Evolutionary conservation across 441 rosid genomes (phyloP), one percentile per base, ranked within the genome.

Genomic region (Syzygium syzygioides): DNA sequence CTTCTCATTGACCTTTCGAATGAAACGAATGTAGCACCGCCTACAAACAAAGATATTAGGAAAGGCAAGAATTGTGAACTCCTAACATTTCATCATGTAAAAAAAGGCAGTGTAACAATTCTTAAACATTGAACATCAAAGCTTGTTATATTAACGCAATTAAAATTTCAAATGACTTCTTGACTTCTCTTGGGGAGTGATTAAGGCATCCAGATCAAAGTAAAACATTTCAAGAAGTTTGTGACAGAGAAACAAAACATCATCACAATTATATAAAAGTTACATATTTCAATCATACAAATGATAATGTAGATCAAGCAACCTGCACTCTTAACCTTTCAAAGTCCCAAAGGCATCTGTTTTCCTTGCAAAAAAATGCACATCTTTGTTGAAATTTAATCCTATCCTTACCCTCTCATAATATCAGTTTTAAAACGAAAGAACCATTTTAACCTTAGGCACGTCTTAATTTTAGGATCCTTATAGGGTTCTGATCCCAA

Each of bases 1-100:
- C 94, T 94, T 96, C 90, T 97, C 99, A 68, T 98, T 95, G 90
- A 94, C 97, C 93, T 95, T 98, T 92, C 96, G 93, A 89, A 98
- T 94, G 95, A 95, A 98, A 32, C 97, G 98, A 91, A 98, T 98
- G 90, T 98, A 96, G 93, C 97, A 98, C 89, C 96, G 95, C 99
- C 99, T 98, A 91, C 85, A 92, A 88, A 93, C 12, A 37, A 85
- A 52, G 88, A 91, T 25, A 87, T 41, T 62, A 86, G 55, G 86
- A 89, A 79, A 37, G 13, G 45, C 26, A 85, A 85, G 30, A 32
- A 34, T 41, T 55, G 87, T 55, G 26, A 56, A 56, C 28, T 76
- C 83, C 83, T 41, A 48, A 12, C 14, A 25, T 76, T 23, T 41
- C 50, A 76, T 76, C 52, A 76, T 76, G 83, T 76, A 76, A 76